Percentiles rank a stretch among this genome's conserved stretches.
These are phyloP conservation scores for Paracoccidioides lutzii DNA, from an alignment of 2,329 filamentous ascomycete genomes.

Conservation along the genomic window DNA sequence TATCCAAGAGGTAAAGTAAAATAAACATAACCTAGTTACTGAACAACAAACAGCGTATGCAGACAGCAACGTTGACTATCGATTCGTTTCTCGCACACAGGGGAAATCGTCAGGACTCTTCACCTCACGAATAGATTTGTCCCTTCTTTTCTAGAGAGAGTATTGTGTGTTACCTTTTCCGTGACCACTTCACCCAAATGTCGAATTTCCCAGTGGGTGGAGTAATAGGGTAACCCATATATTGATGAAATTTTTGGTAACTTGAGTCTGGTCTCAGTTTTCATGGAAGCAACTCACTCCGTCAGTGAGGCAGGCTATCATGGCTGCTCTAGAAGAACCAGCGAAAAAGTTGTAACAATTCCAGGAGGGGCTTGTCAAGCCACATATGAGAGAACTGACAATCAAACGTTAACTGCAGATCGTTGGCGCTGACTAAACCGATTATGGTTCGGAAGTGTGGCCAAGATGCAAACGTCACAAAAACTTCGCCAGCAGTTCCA, in stretches of 20 bases:
- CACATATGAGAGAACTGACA: too few relatives aligned
- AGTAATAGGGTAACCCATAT: conserved; percentile 22
- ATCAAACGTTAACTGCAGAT: too few relatives aligned
- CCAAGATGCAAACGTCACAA: conserved; percentile 1
- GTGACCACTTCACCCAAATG: conserved; percentile 47
- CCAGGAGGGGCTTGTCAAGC: too few relatives aligned
- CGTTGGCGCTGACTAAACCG: neutral
- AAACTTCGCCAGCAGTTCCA: neutral
- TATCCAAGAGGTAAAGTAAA: too few relatives aligned
- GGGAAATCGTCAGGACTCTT: conserved; percentile 12
- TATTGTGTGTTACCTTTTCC: too few relatives aligned
- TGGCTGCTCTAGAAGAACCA: too few relatives aligned
- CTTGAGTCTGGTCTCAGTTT: neutral
- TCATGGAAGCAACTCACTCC: neutral
- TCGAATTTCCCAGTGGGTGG: conserved; percentile 49
- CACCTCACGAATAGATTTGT: neutral
- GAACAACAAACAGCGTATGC: conserved; percentile 13
- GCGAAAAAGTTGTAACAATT: too few relatives aligned
- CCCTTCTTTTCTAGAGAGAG: too few relatives aligned
- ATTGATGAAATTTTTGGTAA: conserved; percentile 13
- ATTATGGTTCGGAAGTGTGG: neutral
- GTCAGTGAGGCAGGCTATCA: too few relatives aligned
- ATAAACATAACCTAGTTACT: too few relatives aligned
- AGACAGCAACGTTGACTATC: conserved; percentile 12
- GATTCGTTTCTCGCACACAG: conserved; percentile 17